phyloP scores from a whole-genome alignment of 2,329 filamentous ascomycete genomes.

The Hyphodiscus sp. region DNA sequence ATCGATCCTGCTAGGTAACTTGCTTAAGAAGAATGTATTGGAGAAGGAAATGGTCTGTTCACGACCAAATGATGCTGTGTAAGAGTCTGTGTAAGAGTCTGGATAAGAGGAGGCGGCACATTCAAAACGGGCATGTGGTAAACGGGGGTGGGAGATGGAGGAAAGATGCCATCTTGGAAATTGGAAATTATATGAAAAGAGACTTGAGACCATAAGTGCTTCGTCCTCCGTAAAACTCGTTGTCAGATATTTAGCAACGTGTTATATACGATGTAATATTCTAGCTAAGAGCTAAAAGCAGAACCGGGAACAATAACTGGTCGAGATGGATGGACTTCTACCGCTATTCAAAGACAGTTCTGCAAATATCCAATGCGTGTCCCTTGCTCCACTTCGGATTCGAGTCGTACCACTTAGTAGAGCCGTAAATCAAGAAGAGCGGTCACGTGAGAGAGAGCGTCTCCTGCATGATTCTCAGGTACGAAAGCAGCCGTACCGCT shows the following conservation, averaged over 20 bases:
- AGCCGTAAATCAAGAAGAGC: neutral
- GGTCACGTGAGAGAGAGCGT: neutral
- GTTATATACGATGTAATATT: neutral
- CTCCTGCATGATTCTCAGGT: slow-evolving; percentile 4
- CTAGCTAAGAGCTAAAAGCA: neutral
- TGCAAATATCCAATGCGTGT: neutral
- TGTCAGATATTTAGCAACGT: neutral
- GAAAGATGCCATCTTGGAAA: too few species aligned
- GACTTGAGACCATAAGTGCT: too few species aligned
- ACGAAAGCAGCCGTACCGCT: neutral
- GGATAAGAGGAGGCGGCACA: too few species aligned
- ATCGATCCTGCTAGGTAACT: neutral
- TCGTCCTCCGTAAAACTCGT: too few species aligned
- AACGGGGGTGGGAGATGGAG: too few species aligned
- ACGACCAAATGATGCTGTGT: neutral
- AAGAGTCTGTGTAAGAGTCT: too few species aligned
- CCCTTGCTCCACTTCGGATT: neutral
- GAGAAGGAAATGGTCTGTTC: neutral
- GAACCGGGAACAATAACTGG: neutral
- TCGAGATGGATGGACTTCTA: neutral
- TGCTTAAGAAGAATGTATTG: neutral
- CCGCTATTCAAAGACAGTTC: neutral
- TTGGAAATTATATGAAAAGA: too few species aligned
- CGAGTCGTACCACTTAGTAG: neutral
- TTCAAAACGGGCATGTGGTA: too few species aligned